Evolutionary conservation across 768 basidiomycete species (phyloP).

Genomic region (Obba rivulosa): DNA sequence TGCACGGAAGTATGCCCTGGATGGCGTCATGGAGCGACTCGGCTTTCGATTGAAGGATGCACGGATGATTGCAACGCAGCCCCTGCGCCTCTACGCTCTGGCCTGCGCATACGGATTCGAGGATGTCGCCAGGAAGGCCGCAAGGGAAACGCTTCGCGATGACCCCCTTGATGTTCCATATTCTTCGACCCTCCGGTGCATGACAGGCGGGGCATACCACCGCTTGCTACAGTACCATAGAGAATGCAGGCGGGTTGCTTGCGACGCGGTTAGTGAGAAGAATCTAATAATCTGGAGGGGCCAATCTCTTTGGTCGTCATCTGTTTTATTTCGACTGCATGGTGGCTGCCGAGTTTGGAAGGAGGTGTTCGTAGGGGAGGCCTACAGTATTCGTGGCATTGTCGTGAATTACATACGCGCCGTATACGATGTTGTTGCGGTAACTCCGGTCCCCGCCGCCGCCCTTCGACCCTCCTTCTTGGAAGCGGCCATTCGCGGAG

Average conservation of each 20-base stretch:
- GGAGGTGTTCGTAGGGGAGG: too few species aligned
- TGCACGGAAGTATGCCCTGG: constrained; percentile 15
- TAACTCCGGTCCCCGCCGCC: too few species aligned
- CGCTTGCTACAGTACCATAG: background rate
- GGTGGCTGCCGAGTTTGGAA: too few species aligned
- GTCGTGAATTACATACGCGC: too few species aligned
- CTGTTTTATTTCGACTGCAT: too few species aligned
- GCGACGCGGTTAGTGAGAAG: background rate
- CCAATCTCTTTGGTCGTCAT: too few species aligned
- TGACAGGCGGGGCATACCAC: constrained; percentile 2
- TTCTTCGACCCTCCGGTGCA: background rate
- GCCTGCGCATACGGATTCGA: constrained; percentile 2
- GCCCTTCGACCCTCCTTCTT: too few species aligned
- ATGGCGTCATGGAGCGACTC: constrained; percentile 11
- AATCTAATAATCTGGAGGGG: too few species aligned
- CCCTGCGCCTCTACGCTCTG: constrained; percentile 4
- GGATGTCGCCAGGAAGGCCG: constrained; percentile 5
- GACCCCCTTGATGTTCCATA: background rate
- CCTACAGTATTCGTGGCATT: too few species aligned
- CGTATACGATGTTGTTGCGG: too few species aligned
- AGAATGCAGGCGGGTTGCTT: background rate
- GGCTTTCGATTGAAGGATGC: too few species aligned
- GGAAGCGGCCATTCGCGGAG: too few species aligned
- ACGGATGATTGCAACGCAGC: background rate
- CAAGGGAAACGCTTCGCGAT: background rate